Evolutionary conservation across 2,329 filamentous ascomycete genomes (phyloP).

Genomic region (Coniochaeta prunicola): DNA sequence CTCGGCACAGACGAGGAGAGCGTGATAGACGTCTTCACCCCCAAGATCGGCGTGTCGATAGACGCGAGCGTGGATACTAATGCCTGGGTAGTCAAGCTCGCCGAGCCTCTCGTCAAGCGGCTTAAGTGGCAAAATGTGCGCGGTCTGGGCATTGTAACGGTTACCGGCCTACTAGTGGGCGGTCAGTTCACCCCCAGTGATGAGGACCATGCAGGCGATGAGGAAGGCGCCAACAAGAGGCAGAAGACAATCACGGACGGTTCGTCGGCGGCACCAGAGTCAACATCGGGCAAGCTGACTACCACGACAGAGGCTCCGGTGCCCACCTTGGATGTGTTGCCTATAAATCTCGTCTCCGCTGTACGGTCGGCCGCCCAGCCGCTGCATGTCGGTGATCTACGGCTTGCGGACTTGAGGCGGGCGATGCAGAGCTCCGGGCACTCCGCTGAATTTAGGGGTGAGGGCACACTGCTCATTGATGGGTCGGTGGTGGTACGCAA

Average conservation of each 20-base stretch:
- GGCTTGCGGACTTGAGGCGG: conserved; percentile 79
- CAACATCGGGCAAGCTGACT: conserved; percentile 2
- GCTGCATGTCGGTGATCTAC: conserved; percentile 87
- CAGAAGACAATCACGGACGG: conserved; percentile 34
- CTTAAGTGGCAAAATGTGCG: conserved; percentile 93
- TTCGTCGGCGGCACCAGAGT: conserved; percentile 7
- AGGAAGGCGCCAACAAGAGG: conserved; percentile 39
- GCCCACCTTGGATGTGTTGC: conserved; percentile 47
- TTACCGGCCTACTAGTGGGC: conserved; percentile 62
- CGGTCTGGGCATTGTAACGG: conserved; percentile 83
- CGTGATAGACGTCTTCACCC: conserved; percentile 72
- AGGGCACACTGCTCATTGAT: conserved; percentile 86
- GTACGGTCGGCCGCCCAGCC: conserved; percentile 75
- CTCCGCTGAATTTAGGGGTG: conserved; percentile 84
- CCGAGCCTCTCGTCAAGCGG: conserved; percentile 74
- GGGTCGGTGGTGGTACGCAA: conserved; percentile 84
- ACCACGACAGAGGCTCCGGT: conserved; percentile 19
- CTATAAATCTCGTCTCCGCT: conserved; percentile 57
- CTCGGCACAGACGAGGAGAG: conserved; percentile 25
- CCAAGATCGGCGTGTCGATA: conserved; percentile 62
- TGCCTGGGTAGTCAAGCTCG: conserved; percentile 90
- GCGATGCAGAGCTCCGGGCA: conserved; percentile 78
- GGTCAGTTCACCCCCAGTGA: conserved; percentile 10
- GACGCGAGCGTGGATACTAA: conserved; percentile 97
- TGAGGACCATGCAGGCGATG: conserved; percentile 32